Percentiles rank a stretch among this genome's conserved stretches.
Conservation (phyloP, 2,329 filamentous ascomycete genomes). For the Xylaria sp. region DNA sequence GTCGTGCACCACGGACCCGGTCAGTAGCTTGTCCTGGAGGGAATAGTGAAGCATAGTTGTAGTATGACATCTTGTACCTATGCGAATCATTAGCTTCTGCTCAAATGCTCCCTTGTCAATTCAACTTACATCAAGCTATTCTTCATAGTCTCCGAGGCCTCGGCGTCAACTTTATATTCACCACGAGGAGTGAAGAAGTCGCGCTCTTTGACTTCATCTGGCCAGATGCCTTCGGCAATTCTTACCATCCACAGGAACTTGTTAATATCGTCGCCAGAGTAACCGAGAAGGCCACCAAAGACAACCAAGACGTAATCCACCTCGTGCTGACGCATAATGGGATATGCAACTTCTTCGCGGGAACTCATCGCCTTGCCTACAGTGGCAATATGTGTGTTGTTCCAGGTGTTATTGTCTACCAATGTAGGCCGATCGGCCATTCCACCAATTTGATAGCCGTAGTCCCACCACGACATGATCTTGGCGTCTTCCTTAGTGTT, state of each 20-base stretch:
- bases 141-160: constrained; percentile 96
- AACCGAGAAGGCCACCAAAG: constrained; percentile 94
- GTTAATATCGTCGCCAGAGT: constrained; percentile 99
- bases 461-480: constrained; percentile 99
- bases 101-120: not conserved
- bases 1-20: constrained; percentile 81
- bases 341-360: constrained; percentile 96
- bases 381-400: constrained; percentile 99
- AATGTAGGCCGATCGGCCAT: constrained; percentile 98
- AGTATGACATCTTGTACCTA: constrained; percentile 99
- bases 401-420: constrained; percentile 99
- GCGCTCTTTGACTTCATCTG: constrained; percentile 97
- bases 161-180: constrained; percentile 94
- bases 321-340: constrained; percentile 97
- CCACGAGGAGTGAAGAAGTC: constrained; percentile 94
- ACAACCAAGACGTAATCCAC: constrained; percentile 99
- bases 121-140: constrained; percentile 94
- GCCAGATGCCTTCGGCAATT: constrained; percentile 99
- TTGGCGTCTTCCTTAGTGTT: constrained; percentile 96
- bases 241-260: constrained; percentile 99
- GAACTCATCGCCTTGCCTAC: constrained; percentile 99
- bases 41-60: constrained; percentile 95
- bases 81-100: constrained; percentile 44
- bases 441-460: constrained; percentile 98
- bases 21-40: constrained; percentile 90